phyloP scores from a whole-genome alignment of 1,284 basidiomycete genomes.

The Psilocybe mexicana region DNA sequence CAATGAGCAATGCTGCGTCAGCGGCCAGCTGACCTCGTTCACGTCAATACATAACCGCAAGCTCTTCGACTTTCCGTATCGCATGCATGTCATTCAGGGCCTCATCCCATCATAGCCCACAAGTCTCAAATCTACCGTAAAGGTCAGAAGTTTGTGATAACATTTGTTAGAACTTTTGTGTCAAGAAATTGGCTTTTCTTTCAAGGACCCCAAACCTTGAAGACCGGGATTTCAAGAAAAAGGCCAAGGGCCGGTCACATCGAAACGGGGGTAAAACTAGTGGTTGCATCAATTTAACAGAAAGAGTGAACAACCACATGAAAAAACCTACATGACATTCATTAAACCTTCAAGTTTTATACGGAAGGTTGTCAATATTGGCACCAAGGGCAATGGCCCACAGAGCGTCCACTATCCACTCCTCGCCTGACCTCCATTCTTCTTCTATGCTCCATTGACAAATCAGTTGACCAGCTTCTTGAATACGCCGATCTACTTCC shows the following conservation, averaged over 20 bases:
- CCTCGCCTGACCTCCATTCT: conserved; percentile 25
- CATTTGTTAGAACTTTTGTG: conserved; percentile 22
- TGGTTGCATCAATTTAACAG: no score
- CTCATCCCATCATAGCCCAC: conserved; percentile 47
- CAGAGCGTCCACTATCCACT: conserved; percentile 33
- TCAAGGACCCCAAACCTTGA: no score
- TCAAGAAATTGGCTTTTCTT: no score
- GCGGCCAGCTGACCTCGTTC: conserved; percentile 61
- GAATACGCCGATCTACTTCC: conserved; percentile 19
- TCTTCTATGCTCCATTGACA: conserved; percentile 23
- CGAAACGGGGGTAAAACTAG: no score
- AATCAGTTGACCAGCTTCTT: conserved; percentile 22
- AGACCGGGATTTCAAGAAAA: no score
- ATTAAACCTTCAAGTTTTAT: no score
- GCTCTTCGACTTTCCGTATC: conserved; percentile 57
- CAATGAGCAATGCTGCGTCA: conserved; percentile 57
- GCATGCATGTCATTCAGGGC: conserved; percentile 46
- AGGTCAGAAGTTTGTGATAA: conserved; percentile 45
- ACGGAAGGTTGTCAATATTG: conserved; percentile 25
- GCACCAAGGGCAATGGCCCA: conserved; percentile 6
- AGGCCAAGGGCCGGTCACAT: no score
- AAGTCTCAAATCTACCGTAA: conserved; percentile 45
- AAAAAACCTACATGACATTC: no score
- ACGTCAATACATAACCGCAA: conserved; percentile 59
- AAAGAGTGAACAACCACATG: no score